Conservation (phyloP, 495 filamentous ascomycete species). For the Cetradonia linearis region DNA sequence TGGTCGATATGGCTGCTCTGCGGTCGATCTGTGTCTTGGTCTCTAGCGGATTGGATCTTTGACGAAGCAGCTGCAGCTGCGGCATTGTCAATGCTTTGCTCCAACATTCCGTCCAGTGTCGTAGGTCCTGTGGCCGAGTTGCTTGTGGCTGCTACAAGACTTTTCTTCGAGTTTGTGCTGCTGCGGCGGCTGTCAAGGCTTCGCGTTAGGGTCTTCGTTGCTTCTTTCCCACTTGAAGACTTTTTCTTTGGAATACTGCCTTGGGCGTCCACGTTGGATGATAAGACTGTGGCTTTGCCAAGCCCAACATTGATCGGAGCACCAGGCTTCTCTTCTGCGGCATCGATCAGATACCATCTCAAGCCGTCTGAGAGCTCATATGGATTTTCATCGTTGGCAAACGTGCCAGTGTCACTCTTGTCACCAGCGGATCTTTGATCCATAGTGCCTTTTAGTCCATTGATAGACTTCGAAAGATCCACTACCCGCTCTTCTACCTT, state of each 20-base stretch:
- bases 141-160: slow-evolving; percentile 23
- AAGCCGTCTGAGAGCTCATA: slow-evolving; percentile 94
- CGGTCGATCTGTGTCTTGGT: slow-evolving; percentile 31
- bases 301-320: slow-evolving; percentile 84
- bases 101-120: slow-evolving; percentile 14
- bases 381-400: slow-evolving; percentile 89
- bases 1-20: slow-evolving; percentile 21
- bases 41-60: slow-evolving; percentile 31
- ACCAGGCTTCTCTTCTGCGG: slow-evolving; percentile 86
- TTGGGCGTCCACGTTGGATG: slow-evolving; percentile 76
- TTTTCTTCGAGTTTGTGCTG: slow-evolving; percentile 71
- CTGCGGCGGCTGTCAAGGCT: slow-evolving; percentile 84
- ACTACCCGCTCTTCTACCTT: slow-evolving; percentile 90
- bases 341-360: slow-evolving; percentile 92
- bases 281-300: slow-evolving; percentile 79
- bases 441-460: slow-evolving; percentile 36
- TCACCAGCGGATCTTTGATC: slow-evolving; percentile 46
- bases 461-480: slow-evolving; percentile 71
- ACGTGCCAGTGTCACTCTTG: slow-evolving; percentile 44
- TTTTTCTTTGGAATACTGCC: slow-evolving; percentile 58
- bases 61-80: slow-evolving; percentile 25
- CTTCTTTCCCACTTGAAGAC: slow-evolving; percentile 31
- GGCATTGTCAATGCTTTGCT: slow-evolving; percentile 22
- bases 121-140: slow-evolving; percentile 10
- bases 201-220: slow-evolving; percentile 68